phyloP scores from a whole-genome alignment of 202 grass and related monocot species.

The Bolboschoenoplectus hybrid region DNA sequence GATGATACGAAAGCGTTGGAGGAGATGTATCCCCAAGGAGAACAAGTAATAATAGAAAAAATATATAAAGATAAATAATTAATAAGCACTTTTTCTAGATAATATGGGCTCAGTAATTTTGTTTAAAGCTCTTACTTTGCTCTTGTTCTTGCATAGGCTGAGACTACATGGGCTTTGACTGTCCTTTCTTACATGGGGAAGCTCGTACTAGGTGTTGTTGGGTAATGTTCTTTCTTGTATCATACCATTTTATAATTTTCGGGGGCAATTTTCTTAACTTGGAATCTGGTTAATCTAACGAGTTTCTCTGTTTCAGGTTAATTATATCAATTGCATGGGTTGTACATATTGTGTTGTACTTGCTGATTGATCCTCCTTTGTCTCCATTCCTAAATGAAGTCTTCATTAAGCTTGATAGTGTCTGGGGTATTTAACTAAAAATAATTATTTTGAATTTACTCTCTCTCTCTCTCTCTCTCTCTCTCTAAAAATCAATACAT shows the following conservation, averaged over 20 bases:
- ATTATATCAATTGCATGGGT: constrained; percentile 97
- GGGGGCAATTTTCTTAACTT: not conserved
- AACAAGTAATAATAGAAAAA: constrained; percentile 51
- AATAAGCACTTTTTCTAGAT: constrained; percentile 16
- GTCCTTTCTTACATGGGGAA: constrained; percentile 92
- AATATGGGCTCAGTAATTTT: constrained; percentile 18
- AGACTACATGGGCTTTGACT: constrained; percentile 93
- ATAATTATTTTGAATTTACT: constrained; percentile 2
- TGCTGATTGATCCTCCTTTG: constrained; percentile 82
- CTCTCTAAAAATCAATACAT: constrained; percentile 23
- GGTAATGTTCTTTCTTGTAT: constrained; percentile 55
- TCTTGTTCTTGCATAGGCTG: constrained; percentile 66
- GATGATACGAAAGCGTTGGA: constrained; percentile 93
- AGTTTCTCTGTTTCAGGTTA: constrained; percentile 56
- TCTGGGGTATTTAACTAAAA: constrained; percentile 70
- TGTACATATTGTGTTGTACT: constrained; percentile 92
- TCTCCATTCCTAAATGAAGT: constrained; percentile 98
- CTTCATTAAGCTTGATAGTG: constrained; percentile 86
- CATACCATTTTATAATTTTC: constrained; percentile 11
- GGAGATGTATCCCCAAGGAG: constrained; percentile 99
- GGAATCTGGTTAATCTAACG: constrained; percentile 18
- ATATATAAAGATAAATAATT: constrained; percentile 21
- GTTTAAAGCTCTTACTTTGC: constrained; percentile 42
- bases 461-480: not conserved
- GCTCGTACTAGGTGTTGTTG: constrained; percentile 77